phyloP scores from a whole-genome alignment of 352 stramenopile species.

The Pythium diclinum region DNA sequence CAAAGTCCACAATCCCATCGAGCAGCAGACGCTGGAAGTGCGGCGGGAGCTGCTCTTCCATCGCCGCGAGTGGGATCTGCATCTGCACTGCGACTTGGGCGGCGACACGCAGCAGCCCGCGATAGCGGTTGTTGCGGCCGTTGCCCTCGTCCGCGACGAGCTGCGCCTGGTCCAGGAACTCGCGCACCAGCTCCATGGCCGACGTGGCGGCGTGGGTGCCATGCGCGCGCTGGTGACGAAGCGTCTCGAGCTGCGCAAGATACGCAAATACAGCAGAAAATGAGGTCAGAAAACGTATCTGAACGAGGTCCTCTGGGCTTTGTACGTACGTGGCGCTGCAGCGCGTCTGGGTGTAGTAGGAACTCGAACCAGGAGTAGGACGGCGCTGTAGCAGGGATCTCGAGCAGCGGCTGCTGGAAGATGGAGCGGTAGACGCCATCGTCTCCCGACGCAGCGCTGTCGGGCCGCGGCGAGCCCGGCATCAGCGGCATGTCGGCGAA shows the following conservation, averaged over 20 bases:
- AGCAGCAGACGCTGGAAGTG: conserved; percentile 81
- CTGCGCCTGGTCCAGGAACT: conserved; percentile 84
- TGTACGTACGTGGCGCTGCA: conserved; percentile 61
- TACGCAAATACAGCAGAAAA: neutral
- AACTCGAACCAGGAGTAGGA: conserved; percentile 87
- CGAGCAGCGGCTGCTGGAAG: conserved; percentile 79
- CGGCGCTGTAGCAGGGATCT: conserved; percentile 58
- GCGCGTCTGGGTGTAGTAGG: conserved; percentile 70
- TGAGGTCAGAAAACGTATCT: neutral
- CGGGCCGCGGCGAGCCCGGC: conserved; percentile 58
- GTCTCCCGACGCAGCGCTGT: conserved; percentile 35
- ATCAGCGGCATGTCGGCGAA: conserved; percentile 44
- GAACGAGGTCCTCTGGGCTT: neutral
- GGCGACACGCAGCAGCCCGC: conserved; percentile 61
- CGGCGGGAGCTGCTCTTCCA: conserved; percentile 61
- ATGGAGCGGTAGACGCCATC: conserved; percentile 81
- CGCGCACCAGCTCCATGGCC: conserved; percentile 73
- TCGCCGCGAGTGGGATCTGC: conserved; percentile 46
- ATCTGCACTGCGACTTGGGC: conserved; percentile 79
- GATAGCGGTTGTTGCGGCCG: conserved; percentile 71
- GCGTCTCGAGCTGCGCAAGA: conserved; percentile 37
- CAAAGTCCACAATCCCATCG: conserved; percentile 78
- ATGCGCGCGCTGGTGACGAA: conserved; percentile 43
- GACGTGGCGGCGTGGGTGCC: conserved; percentile 58
- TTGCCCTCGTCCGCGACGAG: conserved; percentile 76